Evolutionary conservation across 345 rosid genomes (phyloP).

Genomic region (Gossypium turneri): DNA sequence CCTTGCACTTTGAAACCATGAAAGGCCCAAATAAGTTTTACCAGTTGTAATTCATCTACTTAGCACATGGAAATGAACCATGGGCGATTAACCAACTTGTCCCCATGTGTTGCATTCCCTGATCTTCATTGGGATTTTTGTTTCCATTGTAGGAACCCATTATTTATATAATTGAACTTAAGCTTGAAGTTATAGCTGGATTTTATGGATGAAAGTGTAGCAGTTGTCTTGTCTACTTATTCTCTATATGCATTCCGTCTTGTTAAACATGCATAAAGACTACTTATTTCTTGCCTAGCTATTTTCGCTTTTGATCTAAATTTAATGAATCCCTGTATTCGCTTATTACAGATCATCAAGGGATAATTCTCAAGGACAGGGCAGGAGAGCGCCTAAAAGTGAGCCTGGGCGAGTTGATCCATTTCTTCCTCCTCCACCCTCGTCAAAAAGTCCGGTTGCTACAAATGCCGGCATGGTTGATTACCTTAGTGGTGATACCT

Average conservation of each 20-base stretch:
- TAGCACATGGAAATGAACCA: not conserved
- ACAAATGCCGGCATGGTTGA: slow-evolving; percentile 48
- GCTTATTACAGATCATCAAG: slow-evolving; percentile 56
- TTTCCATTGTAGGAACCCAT: not conserved
- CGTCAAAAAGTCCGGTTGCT: slow-evolving; percentile 61
- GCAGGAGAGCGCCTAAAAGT: slow-evolving; percentile 38
- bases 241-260: not conserved
- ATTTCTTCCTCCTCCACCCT: slow-evolving; percentile 82
- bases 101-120: not conserved
- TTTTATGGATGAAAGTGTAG: not conserved
- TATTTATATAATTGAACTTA: not conserved
- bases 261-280: not conserved
- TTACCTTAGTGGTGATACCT: slow-evolving; percentile 87
- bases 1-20: not conserved
- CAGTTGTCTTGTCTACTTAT: not conserved
- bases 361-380: slow-evolving; percentile 42
- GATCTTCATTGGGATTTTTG: not conserved
- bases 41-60: not conserved
- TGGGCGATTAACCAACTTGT: not conserved
- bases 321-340: not conserved
- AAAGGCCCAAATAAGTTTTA: not conserved
- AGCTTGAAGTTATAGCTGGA: no score
- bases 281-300: not conserved
- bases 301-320: not conserved
- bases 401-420: slow-evolving; percentile 41